Conservation (phyloP, 1,139 yeast species). For the Blastobotrys ciferrii region DNA sequence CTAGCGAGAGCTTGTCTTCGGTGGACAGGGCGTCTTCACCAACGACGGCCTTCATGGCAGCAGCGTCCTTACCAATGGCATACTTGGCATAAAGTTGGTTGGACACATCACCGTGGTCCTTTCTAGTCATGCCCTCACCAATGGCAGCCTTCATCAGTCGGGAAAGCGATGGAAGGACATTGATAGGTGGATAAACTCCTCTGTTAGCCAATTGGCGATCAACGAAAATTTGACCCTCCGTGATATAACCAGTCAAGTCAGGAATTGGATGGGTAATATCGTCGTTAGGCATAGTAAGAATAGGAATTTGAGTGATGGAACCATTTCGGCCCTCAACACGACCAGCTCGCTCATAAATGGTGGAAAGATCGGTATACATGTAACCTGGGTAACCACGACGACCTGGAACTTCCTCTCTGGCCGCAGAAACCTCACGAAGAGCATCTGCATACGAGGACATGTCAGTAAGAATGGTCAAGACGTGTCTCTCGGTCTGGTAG, state of each 20-base stretch:
- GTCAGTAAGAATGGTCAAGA: constrained; percentile 94
- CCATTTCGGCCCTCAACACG: constrained; percentile 99
- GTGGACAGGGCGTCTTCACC: constrained; percentile 99
- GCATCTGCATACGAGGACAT: constrained; percentile 99
- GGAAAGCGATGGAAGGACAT: constrained; percentile 93
- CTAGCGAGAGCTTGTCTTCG: constrained; percentile 95
- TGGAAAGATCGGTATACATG: constrained; percentile 98
- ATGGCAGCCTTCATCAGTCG: constrained; percentile 99
- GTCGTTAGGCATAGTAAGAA: constrained; percentile 98
- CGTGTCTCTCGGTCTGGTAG: constrained; percentile 98
- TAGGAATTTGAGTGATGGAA: constrained; percentile 97
- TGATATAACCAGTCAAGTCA: constrained; percentile 98
- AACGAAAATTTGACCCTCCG: constrained; percentile 97
- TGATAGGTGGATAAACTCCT: constrained; percentile 98
- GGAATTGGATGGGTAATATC: constrained; percentile 99
- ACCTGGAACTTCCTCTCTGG: constrained; percentile 99
- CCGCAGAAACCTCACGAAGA: constrained; percentile 98
- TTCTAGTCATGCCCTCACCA: constrained; percentile 99
- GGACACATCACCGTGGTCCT: constrained; percentile 98
- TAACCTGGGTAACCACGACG: constrained; percentile 99
- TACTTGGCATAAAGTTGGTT: constrained; percentile 98
- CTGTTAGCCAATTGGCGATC: constrained; percentile 95
- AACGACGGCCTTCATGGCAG: constrained; percentile 99
- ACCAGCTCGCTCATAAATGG: constrained; percentile 99
- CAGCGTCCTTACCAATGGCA: constrained; percentile 99